Evolutionary conservation across 2,329 filamentous ascomycete genomes (phyloP).

Genomic region (Aspergillus sp.): DNA sequence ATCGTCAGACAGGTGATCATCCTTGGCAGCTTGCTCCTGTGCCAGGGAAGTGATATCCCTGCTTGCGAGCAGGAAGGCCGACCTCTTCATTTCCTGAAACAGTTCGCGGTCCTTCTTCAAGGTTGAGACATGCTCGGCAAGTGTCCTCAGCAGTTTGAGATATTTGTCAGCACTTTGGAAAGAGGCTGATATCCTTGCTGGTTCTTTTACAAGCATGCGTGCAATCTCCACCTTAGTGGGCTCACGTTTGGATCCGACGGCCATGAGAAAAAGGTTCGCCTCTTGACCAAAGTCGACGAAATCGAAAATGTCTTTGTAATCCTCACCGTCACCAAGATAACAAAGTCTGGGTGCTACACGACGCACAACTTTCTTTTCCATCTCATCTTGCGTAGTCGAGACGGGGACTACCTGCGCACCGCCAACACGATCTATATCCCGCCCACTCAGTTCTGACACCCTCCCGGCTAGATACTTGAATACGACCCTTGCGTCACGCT

Average conservation of each 20-base stretch:
- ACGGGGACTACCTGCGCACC: slow-evolving; percentile 74
- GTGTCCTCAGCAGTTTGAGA: slow-evolving; percentile 73
- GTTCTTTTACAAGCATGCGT: slow-evolving; percentile 77
- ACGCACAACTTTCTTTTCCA: slow-evolving; percentile 51
- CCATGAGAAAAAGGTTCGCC: slow-evolving; percentile 84
- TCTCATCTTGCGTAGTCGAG: slow-evolving; percentile 22
- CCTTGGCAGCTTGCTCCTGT: slow-evolving; percentile 20
- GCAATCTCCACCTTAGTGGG: slow-evolving; percentile 86
- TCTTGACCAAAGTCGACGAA: slow-evolving; percentile 91
- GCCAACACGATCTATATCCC: slow-evolving; percentile 61
- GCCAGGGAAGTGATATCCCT: slow-evolving; percentile 62
- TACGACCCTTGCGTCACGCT: slow-evolving; percentile 65
- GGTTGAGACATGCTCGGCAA: slow-evolving; percentile 70
- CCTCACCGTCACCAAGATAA: slow-evolving; percentile 72
- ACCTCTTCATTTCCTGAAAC: slow-evolving; percentile 71
- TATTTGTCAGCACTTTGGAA: slow-evolving; percentile 86
- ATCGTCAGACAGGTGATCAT: slow-evolving; percentile 34
- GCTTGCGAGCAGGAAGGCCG: slow-evolving; percentile 80
- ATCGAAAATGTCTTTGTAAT: slow-evolving; percentile 90
- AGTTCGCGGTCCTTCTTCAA: slow-evolving; percentile 79
- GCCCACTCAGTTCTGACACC: slow-evolving; percentile 69
- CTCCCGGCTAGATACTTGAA: slow-evolving; percentile 85
- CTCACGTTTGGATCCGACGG: slow-evolving; percentile 87
- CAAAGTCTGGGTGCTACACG: slow-evolving; percentile 70
- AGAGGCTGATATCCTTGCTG: slow-evolving; percentile 75